Percentiles rank a stretch among this genome's conserved stretches.
phyloP scores from a whole-genome alignment of 2,329 filamentous ascomycete species.

The Cordyceps cicadae region DNA sequence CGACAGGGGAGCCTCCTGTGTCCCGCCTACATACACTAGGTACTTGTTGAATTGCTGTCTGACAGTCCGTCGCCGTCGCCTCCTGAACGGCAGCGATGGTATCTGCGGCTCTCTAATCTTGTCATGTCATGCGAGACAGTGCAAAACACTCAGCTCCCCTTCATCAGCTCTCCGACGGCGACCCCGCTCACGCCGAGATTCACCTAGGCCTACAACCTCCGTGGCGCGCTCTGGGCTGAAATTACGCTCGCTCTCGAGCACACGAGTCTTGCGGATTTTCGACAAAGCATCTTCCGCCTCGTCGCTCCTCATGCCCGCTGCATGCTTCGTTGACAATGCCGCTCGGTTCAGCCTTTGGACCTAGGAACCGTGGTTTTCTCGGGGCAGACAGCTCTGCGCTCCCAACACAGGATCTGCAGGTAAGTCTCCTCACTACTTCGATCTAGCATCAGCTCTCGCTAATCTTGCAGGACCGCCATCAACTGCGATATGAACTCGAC shows the following conservation, averaged over 20 bases:
- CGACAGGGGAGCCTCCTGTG: conserved; percentile 2
- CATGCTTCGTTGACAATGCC: conserved; percentile 18
- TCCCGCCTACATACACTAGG: conserved; percentile 1
- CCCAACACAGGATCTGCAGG: conserved; percentile 40
- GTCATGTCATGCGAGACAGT: conserved; percentile 1
- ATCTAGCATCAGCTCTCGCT: conserved; percentile 2
- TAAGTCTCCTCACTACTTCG: conserved; percentile 20
- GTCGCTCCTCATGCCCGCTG: not conserved
- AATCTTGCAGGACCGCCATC: conserved; percentile 36
- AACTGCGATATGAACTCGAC: conserved; percentile 45
- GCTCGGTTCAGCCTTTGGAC: conserved; percentile 21
- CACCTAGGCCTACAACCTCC: not conserved
- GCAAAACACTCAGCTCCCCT: not conserved
- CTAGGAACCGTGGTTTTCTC: conserved; percentile 41
- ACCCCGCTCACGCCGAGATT: not conserved
- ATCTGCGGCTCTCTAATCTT: not conserved
- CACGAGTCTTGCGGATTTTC: not conserved
- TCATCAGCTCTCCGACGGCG: not conserved
- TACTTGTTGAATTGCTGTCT: not conserved
- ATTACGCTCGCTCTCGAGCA: not conserved
- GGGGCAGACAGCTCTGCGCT: conserved; percentile 44
- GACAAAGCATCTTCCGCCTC: not conserved
- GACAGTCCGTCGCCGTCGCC: not conserved
- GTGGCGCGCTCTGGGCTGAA: conserved; percentile 3
- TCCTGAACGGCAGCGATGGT: not conserved